Conservation (phyloP, 2,329 filamentous ascomycete species). For the Zymoseptoria brevis region DNA sequence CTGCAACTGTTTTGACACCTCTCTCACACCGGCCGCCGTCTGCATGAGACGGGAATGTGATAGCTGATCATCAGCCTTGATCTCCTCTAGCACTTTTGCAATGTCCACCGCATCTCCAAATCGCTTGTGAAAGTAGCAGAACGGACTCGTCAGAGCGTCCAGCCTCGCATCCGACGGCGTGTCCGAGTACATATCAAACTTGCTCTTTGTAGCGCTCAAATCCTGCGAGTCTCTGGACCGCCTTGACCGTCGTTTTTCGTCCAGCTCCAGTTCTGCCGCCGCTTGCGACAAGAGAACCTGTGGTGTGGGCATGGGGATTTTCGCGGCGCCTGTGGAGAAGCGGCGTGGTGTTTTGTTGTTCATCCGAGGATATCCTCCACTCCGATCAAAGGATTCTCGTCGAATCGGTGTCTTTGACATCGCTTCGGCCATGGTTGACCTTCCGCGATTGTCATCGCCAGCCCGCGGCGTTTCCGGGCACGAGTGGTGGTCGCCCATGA, state of each 20-base stretch:
- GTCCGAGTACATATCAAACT: slow-evolving; percentile 23
- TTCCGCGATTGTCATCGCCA: slow-evolving; percentile 6
- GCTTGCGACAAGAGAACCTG: slow-evolving; percentile 25
- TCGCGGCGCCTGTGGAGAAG: slow-evolving; percentile 27
- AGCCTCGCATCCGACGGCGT: slow-evolving; percentile 38
- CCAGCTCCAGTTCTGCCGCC: slow-evolving; percentile 21
- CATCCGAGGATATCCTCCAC: slow-evolving; percentile 17
- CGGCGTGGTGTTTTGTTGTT: slow-evolving; percentile 27
- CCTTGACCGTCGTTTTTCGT: slow-evolving; percentile 18
- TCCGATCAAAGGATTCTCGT: slow-evolving; percentile 27
- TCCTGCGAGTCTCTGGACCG: slow-evolving; percentile 22
- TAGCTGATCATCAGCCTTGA: slow-evolving; percentile 77
- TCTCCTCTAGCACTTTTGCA: slow-evolving; percentile 89
- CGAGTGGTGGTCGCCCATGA: slow-evolving; percentile 9
- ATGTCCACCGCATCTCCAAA: slow-evolving; percentile 96
- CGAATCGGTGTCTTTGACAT: slow-evolving; percentile 23
- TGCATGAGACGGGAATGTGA: slow-evolving; percentile 91
- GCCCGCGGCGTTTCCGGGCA: slow-evolving; percentile 15
- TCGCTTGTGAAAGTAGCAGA: slow-evolving; percentile 91
- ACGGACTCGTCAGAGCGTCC: slow-evolving; percentile 69
- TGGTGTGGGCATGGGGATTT: slow-evolving; percentile 26
- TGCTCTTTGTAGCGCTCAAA: slow-evolving; percentile 18
- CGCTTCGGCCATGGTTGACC: slow-evolving; percentile 23
- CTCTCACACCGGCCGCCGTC: slow-evolving; percentile 87
- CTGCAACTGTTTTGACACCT: slow-evolving; percentile 92